Conservation (phyloP, 2,329 filamentous ascomycete genomes). For the Metarhizium sp. region DNA sequence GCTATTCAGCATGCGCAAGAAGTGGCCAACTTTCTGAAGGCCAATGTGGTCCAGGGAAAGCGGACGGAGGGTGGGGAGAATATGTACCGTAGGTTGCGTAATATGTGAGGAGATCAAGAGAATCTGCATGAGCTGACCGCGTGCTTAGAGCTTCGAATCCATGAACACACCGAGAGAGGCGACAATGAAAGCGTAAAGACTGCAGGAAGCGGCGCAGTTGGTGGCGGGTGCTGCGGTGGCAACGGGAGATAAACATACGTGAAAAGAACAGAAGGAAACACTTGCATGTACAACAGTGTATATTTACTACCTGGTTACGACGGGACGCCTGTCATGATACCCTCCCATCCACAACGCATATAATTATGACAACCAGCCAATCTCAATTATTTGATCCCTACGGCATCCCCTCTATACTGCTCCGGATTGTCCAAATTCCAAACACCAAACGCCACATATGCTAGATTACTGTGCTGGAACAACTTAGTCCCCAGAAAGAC, state of each 20-base stretch:
- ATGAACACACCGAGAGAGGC: constrained; percentile 81
- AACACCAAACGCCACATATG: constrained; percentile 21
- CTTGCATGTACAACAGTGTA: constrained; percentile 10
- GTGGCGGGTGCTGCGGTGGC: constrained; percentile 21
- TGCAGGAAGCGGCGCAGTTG: constrained; percentile 28
- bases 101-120: background rate
- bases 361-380: background rate
- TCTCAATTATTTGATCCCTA: background rate
- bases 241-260: background rate
- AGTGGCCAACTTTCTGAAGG: constrained; percentile 66
- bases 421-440: background rate
- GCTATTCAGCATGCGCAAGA: constrained; percentile 74
- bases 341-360: constrained; percentile 3
- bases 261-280: constrained; percentile 8
- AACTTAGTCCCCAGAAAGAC: constrained; percentile 66
- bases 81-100: constrained; percentile 48
- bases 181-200: constrained; percentile 87
- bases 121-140: background rate
- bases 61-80: constrained; percentile 31
- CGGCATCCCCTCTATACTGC: constrained; percentile 2
- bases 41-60: constrained; percentile 84
- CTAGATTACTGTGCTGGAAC: constrained; percentile 7
- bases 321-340: constrained; percentile 12
- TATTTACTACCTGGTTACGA: constrained; percentile 5
- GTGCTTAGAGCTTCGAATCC: constrained; percentile 67